Percentiles rank a stretch among this genome's conserved stretches.
phyloP scores from a whole-genome alignment of 148 eudicot genomes.

The Chenopodium suecicum region DNA sequence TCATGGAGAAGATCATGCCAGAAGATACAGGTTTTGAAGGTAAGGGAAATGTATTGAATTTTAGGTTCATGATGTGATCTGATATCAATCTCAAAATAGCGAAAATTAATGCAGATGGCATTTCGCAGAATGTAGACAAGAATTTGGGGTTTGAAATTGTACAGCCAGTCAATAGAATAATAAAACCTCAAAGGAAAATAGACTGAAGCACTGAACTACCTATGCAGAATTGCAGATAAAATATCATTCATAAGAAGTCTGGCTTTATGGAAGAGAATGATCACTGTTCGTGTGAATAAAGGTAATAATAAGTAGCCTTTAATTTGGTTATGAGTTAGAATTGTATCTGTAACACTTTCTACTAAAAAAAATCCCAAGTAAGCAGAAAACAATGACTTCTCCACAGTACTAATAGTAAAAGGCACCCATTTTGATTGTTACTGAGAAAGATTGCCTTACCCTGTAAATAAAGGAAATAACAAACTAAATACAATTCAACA shows the following conservation, averaged over 20 bases:
- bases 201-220: neutral
- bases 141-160: neutral
- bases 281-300: neutral
- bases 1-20: neutral
- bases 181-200: too few relatives aligned
- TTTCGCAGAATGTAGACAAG: neutral
- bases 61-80: neutral
- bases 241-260: neutral
- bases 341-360: neutral
- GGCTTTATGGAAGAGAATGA: neutral
- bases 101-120: neutral
- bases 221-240: neutral
- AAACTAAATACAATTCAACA: neutral
- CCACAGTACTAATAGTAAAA: neutral
- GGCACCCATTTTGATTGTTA: neutral
- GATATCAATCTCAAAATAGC: neutral
- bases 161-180: too few relatives aligned
- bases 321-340: neutral
- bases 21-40: neutral
- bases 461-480: neutral
- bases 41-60: too few relatives aligned
- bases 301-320: neutral
- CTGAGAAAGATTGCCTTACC: neutral
- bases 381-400: neutral
- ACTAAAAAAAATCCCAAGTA: too few relatives aligned